Conservation (phyloP, 495 filamentous ascomycete genomes). For the Talaromyces wortmannii region DNA sequence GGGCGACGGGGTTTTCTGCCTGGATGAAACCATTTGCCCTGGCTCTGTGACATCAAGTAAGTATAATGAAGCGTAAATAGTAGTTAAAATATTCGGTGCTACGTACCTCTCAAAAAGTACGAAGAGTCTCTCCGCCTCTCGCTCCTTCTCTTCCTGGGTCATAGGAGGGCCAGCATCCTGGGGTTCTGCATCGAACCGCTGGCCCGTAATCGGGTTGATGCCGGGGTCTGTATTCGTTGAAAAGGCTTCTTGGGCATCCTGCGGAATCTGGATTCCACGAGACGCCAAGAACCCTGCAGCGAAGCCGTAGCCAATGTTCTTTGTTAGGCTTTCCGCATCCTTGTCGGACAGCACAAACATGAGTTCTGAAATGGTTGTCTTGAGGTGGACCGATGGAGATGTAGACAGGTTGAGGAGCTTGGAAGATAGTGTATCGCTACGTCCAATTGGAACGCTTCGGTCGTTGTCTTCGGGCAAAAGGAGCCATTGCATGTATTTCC, state of each 20-base stretch:
- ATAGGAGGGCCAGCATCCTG: constrained; percentile 55
- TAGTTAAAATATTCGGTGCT: not conserved
- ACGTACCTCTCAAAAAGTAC: constrained; percentile 86
- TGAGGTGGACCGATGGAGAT: constrained; percentile 62
- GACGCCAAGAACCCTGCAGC: constrained; percentile 84
- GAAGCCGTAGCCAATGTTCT: constrained; percentile 86
- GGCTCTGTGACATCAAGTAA: constrained; percentile 45
- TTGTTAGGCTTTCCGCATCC: constrained; percentile 62
- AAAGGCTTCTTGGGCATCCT: constrained; percentile 53
- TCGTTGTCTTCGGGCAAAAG: constrained; percentile 78
- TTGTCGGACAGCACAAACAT: constrained; percentile 83
- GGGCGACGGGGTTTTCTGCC: constrained; percentile 77
- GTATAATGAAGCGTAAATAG: not conserved
- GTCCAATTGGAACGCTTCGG: constrained; percentile 71
- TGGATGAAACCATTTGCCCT: constrained; percentile 76
- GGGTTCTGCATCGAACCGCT: constrained; percentile 66
- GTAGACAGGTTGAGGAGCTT: constrained; percentile 75
- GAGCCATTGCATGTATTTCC: constrained; percentile 53
- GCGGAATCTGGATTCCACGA: constrained; percentile 69
- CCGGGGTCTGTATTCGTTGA: constrained; percentile 30
- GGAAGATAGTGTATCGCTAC: constrained; percentile 65
- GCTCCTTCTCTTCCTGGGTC: constrained; percentile 86
- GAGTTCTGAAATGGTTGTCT: constrained; percentile 68
- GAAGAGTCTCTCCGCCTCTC: constrained; percentile 88
- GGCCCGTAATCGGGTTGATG: constrained; percentile 88